phyloP scores from a whole-genome alignment of 257 asterid species.

The Craterostigma plantagineum region DNA sequence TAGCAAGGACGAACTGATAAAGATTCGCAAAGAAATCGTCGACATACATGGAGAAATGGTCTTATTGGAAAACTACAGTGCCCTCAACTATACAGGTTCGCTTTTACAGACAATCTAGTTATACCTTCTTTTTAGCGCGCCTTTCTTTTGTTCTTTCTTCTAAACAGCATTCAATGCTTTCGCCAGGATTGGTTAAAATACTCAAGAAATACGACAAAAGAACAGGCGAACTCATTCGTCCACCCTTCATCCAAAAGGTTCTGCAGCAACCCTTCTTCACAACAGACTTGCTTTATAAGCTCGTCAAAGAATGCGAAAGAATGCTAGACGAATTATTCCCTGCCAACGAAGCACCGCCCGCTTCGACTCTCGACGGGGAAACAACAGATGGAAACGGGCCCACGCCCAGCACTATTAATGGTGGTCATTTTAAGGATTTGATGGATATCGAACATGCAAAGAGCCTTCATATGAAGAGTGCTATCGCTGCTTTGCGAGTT shows the following conservation, averaged over 20 bases:
- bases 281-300: slow-evolving; percentile 68
- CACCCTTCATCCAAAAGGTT: slow-evolving; percentile 87
- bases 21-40: slow-evolving; percentile 63
- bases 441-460: slow-evolving; percentile 59
- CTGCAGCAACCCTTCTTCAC: slow-evolving; percentile 85
- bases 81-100: slow-evolving; percentile 82
- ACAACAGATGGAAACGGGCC: slow-evolving; percentile 23
- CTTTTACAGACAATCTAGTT: background rate
- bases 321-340: slow-evolving; percentile 68
- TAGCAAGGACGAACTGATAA: slow-evolving; percentile 44
- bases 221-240: slow-evolving; percentile 82
- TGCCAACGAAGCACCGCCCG: slow-evolving; percentile 13
- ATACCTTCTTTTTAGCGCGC: no score
- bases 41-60: slow-evolving; percentile 97
- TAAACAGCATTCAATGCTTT: no score
- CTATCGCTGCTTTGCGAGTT: slow-evolving; percentile 58
- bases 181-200: slow-evolving; percentile 66
- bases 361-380: slow-evolving; percentile 10
- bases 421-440: slow-evolving; percentile 30
- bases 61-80: slow-evolving; percentile 80
- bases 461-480: slow-evolving; percentile 76
- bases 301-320: slow-evolving; percentile 77
- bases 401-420: slow-evolving; percentile 23
- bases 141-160: background rate
- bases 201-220: slow-evolving; percentile 86